Conservation (phyloP, 306 rosid genomes). For the Macrotyloma uniflorum region DNA sequence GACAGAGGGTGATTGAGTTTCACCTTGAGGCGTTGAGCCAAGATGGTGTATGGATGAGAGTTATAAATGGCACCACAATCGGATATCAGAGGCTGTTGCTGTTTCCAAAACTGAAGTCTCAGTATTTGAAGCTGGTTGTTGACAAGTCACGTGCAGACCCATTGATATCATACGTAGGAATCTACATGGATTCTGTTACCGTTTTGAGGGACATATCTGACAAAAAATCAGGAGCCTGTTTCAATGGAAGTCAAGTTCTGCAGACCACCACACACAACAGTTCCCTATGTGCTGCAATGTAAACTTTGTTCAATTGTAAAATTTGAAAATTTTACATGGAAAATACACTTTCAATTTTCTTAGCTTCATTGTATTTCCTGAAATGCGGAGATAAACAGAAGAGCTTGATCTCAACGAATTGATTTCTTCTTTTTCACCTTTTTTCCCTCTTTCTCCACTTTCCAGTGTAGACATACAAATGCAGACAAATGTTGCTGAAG, state of each 20-base stretch:
- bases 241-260: conserved; percentile 59
- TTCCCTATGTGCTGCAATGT: conserved; percentile 51
- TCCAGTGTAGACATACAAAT: neutral
- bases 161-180: conserved; percentile 63
- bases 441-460: neutral
- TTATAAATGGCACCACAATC: conserved; percentile 69
- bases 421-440: neutral
- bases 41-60: conserved; percentile 62
- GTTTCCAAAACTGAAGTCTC: conserved; percentile 62
- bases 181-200: conserved; percentile 65
- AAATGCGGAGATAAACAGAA: neutral
- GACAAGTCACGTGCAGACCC: conserved; percentile 79
- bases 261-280: conserved; percentile 24
- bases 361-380: conserved; percentile 13
- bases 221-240: conserved; percentile 25
- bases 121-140: conserved; percentile 69
- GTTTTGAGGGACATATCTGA: conserved; percentile 33
- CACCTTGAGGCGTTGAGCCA: conserved; percentile 60
- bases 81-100: conserved; percentile 76
- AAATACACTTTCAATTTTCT: neutral
- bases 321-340: neutral
- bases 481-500: neutral
- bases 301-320: conserved; percentile 26
- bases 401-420: conserved; percentile 10
- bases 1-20: conserved; percentile 80